These are phyloP conservation scores for Stropharia rugosoannulata DNA, from an alignment of 768 basidiomycete genomes.

Conservation along the genomic window DNA sequence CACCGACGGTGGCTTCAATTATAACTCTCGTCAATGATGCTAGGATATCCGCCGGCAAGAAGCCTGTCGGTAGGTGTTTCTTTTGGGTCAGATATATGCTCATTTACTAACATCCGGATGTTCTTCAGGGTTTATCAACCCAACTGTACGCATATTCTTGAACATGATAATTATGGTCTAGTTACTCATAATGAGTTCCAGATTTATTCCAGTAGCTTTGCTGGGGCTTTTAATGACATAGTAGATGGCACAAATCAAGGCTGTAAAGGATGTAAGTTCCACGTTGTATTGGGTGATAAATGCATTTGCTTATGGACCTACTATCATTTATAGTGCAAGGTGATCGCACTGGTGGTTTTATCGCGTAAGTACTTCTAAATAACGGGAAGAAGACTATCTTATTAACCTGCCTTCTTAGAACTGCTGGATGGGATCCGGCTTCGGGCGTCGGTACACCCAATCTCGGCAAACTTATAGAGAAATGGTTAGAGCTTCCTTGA, in stretches of 20 bases:
- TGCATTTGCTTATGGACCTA: not conserved
- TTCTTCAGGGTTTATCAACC: slow-evolving; percentile 41
- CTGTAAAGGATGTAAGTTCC: slow-evolving; percentile 36
- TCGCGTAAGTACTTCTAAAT: slow-evolving; percentile 26
- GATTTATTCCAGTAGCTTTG: slow-evolving; percentile 28
- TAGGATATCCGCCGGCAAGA: slow-evolving; percentile 38
- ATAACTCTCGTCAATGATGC: slow-evolving; percentile 54
- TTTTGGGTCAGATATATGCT: not conserved
- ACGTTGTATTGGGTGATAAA: not conserved
- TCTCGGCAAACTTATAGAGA: slow-evolving; percentile 35
- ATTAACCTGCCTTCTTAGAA: slow-evolving; percentile 16
- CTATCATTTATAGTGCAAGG: slow-evolving; percentile 26
- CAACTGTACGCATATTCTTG: slow-evolving; percentile 25
- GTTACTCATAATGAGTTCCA: slow-evolving; percentile 7
- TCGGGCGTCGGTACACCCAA: slow-evolving; percentile 48
- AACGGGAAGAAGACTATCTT: not conserved
- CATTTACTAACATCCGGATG: not conserved
- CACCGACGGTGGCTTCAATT: slow-evolving; percentile 39
- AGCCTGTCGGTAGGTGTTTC: slow-evolving; percentile 34
- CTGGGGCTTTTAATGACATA: slow-evolving; percentile 39
- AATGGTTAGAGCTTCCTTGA: slow-evolving; percentile 35
- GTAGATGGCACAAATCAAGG: slow-evolving; percentile 39
- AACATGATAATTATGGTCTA: slow-evolving; percentile 13
- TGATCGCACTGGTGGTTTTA: slow-evolving; percentile 29
- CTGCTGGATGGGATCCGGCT: slow-evolving; percentile 44